phyloP scores from a whole-genome alignment of 2,329 filamentous ascomycete species.

The Colletotrichum somersetense region DNA sequence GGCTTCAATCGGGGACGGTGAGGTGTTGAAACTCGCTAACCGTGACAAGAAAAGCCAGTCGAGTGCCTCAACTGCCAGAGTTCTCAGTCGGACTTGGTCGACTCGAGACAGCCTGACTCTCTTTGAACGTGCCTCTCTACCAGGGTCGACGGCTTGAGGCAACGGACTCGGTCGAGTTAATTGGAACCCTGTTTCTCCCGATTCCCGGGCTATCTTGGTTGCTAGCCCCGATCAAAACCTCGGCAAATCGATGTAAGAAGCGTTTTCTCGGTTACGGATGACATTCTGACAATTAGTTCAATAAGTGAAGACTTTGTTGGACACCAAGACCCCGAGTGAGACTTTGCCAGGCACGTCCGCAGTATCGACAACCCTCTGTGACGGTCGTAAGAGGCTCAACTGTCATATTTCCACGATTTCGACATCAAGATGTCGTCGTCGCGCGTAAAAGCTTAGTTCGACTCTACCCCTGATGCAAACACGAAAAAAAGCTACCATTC shows the following conservation, averaged over 20 bases:
- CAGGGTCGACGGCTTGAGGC: slow-evolving; percentile 10
- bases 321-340: not conserved
- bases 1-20: slow-evolving; percentile 4
- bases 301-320: not conserved
- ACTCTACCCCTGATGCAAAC: not conserved
- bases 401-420: not conserved
- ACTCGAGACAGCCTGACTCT: not conserved
- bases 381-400: not conserved
- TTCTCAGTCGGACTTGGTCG: not conserved
- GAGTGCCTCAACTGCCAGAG: not conserved
- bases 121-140: not conserved
- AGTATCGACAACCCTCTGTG: not conserved
- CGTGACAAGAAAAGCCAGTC: not conserved
- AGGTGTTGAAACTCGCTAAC: not conserved
- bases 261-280: not conserved
- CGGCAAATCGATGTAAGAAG: not conserved
- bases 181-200: slow-evolving; percentile 31
- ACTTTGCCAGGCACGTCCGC: no score
- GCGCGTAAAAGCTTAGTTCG: not conserved
- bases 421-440: not conserved
- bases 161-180: slow-evolving; percentile 4
- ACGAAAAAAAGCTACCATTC: not conserved
- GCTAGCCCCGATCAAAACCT: slow-evolving; percentile 1
- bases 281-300: not conserved
- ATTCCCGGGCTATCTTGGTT: not conserved